Evolutionary conservation across 2,329 filamentous ascomycete genomes (phyloP).

Genomic region (Nothopassalora personata): DNA sequence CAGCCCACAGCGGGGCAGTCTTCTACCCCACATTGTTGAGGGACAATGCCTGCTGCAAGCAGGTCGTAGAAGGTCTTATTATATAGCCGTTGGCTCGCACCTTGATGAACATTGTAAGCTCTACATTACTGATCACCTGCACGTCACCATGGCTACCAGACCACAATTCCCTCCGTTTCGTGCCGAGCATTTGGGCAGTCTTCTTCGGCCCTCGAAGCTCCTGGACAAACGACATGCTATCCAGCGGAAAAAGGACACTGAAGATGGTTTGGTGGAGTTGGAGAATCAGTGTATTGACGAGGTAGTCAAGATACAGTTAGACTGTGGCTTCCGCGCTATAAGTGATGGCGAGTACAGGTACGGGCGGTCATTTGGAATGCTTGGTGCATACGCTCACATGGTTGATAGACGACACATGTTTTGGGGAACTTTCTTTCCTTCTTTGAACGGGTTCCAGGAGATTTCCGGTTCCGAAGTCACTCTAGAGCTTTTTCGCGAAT

Average conservation of each 20-base stretch:
- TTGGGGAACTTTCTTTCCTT: conserved; percentile 31
- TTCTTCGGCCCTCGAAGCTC: conserved; percentile 60
- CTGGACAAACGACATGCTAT: conserved; percentile 53
- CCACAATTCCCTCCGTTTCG: conserved; percentile 56
- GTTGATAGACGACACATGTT: conserved; percentile 15
- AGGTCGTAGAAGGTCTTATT: not conserved
- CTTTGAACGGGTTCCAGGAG: conserved; percentile 42
- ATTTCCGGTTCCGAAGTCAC: conserved; percentile 40
- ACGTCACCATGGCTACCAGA: conserved; percentile 16
- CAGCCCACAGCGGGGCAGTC: not conserved
- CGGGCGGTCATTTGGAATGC: not conserved
- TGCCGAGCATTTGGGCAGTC: conserved; percentile 66
- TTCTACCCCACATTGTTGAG: not conserved
- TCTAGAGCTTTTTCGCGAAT: conserved; percentile 47
- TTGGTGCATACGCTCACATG: not conserved
- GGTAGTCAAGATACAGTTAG: conserved; percentile 28
- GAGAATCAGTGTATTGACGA: conserved; percentile 29
- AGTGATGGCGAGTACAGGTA: conserved; percentile 31
- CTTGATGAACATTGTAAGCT: conserved; percentile 8
- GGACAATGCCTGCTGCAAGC: not conserved
- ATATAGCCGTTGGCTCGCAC: not conserved
- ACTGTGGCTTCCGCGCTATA: conserved; percentile 27
- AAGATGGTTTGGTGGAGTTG: conserved; percentile 21
- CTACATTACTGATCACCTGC: not conserved
- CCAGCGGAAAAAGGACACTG: conserved; percentile 26